A percentile compares a stretch with the other conserved stretches of the same genome.
These are phyloP conservation scores for Penicillium sp. DNA, from an alignment of 2,329 filamentous ascomycete genomes.

Conservation along the genomic window DNA sequence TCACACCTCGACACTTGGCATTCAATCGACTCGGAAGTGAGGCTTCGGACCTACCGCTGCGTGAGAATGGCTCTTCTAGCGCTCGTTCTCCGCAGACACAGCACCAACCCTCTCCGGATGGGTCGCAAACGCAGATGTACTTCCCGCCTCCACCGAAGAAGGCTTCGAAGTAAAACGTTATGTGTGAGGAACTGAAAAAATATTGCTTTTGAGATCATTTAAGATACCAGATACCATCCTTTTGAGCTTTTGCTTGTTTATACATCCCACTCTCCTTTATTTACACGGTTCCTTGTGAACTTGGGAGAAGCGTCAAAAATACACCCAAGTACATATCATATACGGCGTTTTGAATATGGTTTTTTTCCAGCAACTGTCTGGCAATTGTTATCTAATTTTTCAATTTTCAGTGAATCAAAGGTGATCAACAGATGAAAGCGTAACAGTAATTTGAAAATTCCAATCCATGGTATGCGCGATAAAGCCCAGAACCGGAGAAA, in stretches of 20 bases:
- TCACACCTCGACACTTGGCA: conserved; percentile 43
- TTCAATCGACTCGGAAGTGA: conserved; percentile 43
- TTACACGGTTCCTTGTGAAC: neutral
- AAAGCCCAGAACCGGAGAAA: neutral
- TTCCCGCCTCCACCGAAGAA: conserved; percentile 48
- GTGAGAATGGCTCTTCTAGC: conserved; percentile 30
- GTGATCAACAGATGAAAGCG: neutral
- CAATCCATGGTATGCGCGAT: neutral
- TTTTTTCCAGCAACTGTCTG: neutral
- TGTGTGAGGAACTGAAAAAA: neutral
- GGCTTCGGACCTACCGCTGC: conserved; percentile 42
- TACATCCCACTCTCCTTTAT: conserved; percentile 1
- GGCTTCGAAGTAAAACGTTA: conserved; percentile 22
- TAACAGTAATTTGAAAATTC: neutral
- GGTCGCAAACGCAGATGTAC: conserved; percentile 32
- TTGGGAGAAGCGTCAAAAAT: conserved; percentile 14
- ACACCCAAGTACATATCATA: conserved; percentile 14
- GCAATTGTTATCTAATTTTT: neutral
- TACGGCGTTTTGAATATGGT: conserved; percentile 5
- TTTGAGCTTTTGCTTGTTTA: conserved; percentile 4
- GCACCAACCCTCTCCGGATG: conserved; percentile 13
- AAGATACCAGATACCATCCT: conserved; percentile 16
- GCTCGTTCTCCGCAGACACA: conserved; percentile 21
- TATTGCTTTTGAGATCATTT: neutral
- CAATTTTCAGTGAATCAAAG: neutral